These are phyloP conservation scores for Suaeda aralocaspica DNA, from an alignment of 148 eudicot species.

Conservation along the genomic window DNA sequence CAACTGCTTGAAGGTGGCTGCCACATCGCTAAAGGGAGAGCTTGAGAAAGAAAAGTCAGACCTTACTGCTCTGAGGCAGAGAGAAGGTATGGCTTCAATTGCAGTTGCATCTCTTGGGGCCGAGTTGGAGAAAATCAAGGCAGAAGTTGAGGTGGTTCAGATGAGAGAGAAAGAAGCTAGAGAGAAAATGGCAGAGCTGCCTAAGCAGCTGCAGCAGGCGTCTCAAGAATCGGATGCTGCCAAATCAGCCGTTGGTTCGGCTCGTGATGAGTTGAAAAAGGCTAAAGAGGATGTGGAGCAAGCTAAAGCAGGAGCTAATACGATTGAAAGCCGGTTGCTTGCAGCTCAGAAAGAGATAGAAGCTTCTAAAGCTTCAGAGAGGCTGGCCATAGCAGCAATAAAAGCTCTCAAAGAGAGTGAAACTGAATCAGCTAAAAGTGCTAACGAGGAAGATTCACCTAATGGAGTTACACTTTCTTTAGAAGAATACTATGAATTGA, in stretches of 20 bases:
- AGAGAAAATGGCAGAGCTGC: conserved; percentile 67
- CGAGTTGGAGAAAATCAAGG: conserved; percentile 64
- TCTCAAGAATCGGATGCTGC: conserved; percentile 80
- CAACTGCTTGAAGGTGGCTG: conserved; percentile 54
- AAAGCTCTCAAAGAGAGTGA: conserved; percentile 73
- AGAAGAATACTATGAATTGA: conserved; percentile 84
- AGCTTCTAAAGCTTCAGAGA: conserved; percentile 85
- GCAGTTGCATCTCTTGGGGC: conserved; percentile 78
- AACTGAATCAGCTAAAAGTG: conserved; percentile 45
- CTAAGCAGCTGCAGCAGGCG: conserved; percentile 62
- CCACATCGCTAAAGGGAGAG: conserved; percentile 59
- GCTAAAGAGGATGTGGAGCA: conserved; percentile 73
- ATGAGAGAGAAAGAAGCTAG: conserved; percentile 59
- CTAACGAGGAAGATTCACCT: conserved; percentile 33
- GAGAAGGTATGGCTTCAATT: conserved; percentile 83
- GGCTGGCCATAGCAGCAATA: conserved; percentile 70
- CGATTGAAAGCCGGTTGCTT: conserved; percentile 59
- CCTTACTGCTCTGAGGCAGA: conserved; percentile 52
- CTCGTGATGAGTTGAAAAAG: conserved; percentile 61
- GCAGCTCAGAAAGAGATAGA: conserved; percentile 89
- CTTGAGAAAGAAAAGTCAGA: conserved; percentile 65
- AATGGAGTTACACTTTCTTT: conserved; percentile 60
- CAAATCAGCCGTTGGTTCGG: conserved; percentile 46
- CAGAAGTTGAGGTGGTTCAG: conserved; percentile 62
- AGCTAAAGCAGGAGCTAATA: conserved; percentile 75